A percentile compares a stretch with the other conserved stretches of the same genome.
Evolutionary conservation across 1,284 basidiomycete genomes (phyloP).

Genomic region (Sparassis latifolia): DNA sequence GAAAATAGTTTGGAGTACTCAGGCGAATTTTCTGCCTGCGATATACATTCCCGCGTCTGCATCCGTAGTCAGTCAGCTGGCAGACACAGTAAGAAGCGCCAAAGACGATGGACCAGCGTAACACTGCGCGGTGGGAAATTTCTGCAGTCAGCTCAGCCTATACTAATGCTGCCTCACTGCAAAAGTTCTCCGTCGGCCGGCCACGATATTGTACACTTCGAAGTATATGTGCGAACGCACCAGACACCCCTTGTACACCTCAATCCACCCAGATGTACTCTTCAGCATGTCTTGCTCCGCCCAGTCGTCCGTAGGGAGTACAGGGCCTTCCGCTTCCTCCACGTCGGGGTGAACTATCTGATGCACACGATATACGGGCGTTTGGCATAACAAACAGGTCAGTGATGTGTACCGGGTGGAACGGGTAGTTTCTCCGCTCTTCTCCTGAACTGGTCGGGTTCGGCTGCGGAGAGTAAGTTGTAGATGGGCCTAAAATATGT

Average conservation of each 20-base stretch:
- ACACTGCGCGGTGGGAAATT: too few relatives aligned
- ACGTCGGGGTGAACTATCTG: constrained; percentile 52
- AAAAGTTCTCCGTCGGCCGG: background rate
- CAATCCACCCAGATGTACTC: constrained; percentile 65
- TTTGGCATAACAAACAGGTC: constrained; percentile 64
- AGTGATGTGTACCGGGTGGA: constrained; percentile 55
- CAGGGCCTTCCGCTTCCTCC: constrained; percentile 58
- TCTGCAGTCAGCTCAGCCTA: background rate
- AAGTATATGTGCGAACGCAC: constrained; percentile 39
- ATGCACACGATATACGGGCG: constrained; percentile 61
- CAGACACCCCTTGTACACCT: constrained; percentile 57
- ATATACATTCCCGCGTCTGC: constrained; percentile 44
- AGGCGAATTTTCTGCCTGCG: constrained; percentile 36
- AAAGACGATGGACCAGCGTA: too few relatives aligned
- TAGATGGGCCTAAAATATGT: constrained; percentile 46
- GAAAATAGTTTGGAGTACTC: constrained; percentile 48
- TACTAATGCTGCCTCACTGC: background rate
- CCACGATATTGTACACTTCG: background rate
- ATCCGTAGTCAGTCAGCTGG: background rate
- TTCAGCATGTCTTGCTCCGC: constrained; percentile 65
- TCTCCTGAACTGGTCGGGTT: constrained; percentile 39
- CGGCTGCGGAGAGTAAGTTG: constrained; percentile 64
- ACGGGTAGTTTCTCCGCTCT: constrained; percentile 34
- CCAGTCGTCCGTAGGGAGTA: constrained; percentile 69
- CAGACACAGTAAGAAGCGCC: background rate